A percentile compares a stretch with the other conserved stretches of the same genome.
Conservation (phyloP, 2,329 filamentous ascomycete genomes). For the Fusarium newnesense region DNA sequence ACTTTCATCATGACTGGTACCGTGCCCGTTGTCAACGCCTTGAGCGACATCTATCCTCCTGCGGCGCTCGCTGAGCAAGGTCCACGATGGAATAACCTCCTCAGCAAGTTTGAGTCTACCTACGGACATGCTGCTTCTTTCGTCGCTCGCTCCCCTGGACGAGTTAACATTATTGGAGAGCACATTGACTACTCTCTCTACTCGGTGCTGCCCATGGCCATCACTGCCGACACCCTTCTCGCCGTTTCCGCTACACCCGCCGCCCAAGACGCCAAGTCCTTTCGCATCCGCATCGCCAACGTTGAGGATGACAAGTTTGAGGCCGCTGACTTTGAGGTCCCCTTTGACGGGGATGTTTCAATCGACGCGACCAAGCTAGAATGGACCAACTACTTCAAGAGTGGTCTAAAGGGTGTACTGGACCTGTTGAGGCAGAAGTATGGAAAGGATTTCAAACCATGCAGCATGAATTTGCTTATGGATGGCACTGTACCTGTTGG, state of each 20-base stretch:
- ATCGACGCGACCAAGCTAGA: constrained; percentile 89
- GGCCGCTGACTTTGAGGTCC: constrained; percentile 77
- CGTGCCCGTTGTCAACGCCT: constrained; percentile 79
- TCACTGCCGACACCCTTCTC: constrained; percentile 89
- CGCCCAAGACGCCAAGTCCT: constrained; percentile 61
- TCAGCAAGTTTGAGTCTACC: constrained; percentile 74
- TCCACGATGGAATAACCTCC: constrained; percentile 79
- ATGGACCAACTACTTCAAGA: constrained; percentile 99
- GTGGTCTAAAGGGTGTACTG: constrained; percentile 84
- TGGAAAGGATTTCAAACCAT: constrained; percentile 69
- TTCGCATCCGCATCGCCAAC: constrained; percentile 82
- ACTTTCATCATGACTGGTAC: constrained; percentile 58
- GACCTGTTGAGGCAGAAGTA: constrained; percentile 77
- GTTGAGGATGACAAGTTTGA: constrained; percentile 80
- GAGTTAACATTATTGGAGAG: constrained; percentile 98
- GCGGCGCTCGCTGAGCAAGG: constrained; percentile 75
- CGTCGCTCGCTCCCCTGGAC: constrained; percentile 87
- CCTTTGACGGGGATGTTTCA: constrained; percentile 69
- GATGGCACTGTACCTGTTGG: constrained; percentile 93
- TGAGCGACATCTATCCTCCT: constrained; percentile 85
- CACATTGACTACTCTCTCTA: constrained; percentile 99
- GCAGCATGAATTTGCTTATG: constrained; percentile 86
- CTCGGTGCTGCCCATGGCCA: constrained; percentile 94
- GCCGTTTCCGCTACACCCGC: constrained; percentile 73
- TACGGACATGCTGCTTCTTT: constrained; percentile 82